Evolutionary conservation across 2,329 filamentous ascomycete species (phyloP).

Genomic region (Apiospora kogelbergensis): DNA sequence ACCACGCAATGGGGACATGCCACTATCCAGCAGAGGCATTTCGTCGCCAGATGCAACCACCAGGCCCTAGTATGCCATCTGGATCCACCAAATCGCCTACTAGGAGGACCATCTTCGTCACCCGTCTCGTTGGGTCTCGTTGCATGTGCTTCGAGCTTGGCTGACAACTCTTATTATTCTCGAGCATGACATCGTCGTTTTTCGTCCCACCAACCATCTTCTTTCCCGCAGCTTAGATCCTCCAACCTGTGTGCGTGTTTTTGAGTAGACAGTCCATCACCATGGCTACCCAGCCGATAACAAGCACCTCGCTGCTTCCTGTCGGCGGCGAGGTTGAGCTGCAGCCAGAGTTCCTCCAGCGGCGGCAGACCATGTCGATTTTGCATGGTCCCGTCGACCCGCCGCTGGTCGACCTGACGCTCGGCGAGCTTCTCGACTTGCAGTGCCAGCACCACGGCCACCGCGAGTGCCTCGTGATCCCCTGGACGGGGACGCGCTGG

Average conservation of each 20-base stretch:
- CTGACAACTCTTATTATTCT: background rate
- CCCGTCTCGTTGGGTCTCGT: background rate
- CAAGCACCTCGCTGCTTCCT: background rate
- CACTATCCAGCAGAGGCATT: background rate
- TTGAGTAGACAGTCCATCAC: background rate
- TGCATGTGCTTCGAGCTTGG: background rate
- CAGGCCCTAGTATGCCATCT: background rate
- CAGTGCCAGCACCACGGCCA: slow-evolving; percentile 66
- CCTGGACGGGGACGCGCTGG: slow-evolving; percentile 76
- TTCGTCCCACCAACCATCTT: background rate
- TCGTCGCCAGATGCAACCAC: background rate
- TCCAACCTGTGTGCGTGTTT: background rate
- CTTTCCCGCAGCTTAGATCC: background rate
- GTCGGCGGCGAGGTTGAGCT: background rate
- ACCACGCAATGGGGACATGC: slow-evolving; percentile 2
- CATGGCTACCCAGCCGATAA: slow-evolving; percentile 6
- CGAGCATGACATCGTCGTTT: background rate
- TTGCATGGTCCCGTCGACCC: slow-evolving; percentile 69
- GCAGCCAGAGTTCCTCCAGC: slow-evolving; percentile 15
- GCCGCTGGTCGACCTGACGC: slow-evolving; percentile 68
- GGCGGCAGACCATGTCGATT: slow-evolving; percentile 50
- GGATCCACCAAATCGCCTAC: background rate
- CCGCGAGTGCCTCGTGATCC: slow-evolving; percentile 69
- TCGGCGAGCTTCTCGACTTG: slow-evolving; percentile 70
- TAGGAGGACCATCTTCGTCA: background rate